Conservation (phyloP, 306 rosid species). For the Heteromeles arbutifolia region DNA sequence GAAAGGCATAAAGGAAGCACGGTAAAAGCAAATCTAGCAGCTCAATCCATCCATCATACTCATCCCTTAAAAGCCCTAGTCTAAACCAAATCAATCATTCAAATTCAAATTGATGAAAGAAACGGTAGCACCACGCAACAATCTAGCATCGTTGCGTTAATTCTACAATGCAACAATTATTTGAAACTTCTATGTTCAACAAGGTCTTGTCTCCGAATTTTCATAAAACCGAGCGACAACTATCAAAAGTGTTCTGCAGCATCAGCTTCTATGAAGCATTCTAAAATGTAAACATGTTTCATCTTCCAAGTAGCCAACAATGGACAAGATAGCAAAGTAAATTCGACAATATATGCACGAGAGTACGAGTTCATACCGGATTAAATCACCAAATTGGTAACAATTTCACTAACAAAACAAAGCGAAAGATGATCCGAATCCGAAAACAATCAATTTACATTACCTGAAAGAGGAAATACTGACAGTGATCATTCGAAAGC, state of each 20-base stretch:
- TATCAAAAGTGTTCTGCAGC: background rate
- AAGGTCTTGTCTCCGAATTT: background rate
- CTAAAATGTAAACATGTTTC: background rate
- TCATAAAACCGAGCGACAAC: background rate
- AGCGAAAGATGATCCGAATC: background rate
- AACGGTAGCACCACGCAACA: background rate
- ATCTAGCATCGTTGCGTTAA: background rate
- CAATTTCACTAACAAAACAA: background rate
- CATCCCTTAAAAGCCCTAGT: background rate
- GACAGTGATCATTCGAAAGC: conserved; percentile 81
- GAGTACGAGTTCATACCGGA: background rate
- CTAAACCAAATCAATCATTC: background rate
- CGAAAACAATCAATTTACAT: background rate
- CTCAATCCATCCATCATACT: background rate
- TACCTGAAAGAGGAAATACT: conserved; percentile 96
- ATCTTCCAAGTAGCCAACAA: background rate
- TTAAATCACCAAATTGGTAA: background rate
- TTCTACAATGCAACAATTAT: background rate
- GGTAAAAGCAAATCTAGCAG: background rate
- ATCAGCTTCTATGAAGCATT: background rate
- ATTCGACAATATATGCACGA: background rate
- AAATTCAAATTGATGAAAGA: background rate
- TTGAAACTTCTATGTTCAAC: background rate
- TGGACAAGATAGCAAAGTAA: background rate
- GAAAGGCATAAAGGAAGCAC: background rate